These are phyloP conservation scores for Ogataea dorogensis DNA, from an alignment of 805 yeast genomes.

Conservation along the genomic window DNA sequence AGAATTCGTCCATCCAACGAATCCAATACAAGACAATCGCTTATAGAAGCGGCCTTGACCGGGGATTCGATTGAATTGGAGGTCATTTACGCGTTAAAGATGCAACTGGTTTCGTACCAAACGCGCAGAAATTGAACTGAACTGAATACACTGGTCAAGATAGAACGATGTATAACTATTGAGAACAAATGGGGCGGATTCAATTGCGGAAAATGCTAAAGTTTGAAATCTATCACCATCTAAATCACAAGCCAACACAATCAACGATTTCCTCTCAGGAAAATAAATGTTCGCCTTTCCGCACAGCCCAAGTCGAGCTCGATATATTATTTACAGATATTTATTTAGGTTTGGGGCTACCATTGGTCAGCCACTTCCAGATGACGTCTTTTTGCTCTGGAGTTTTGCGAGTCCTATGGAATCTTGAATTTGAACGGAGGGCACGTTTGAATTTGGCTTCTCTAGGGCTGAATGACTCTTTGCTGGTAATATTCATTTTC, in stretches of 20 bases:
- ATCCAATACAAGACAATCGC: slow-evolving; percentile 38
- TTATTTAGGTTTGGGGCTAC: slow-evolving; percentile 29
- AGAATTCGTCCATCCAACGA: slow-evolving; percentile 55
- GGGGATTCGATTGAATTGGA: too few species aligned
- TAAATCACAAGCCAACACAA: slow-evolving; percentile 2
- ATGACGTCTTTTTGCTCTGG: slow-evolving; percentile 41
- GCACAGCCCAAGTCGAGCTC: slow-evolving; percentile 6
- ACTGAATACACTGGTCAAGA: too few species aligned
- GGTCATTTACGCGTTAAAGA: slow-evolving; percentile 10
- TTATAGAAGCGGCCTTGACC: slow-evolving; percentile 11
- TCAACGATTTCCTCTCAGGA: background rate
- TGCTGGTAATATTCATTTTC: slow-evolving; percentile 58
- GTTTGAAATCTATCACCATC: slow-evolving; percentile 2
- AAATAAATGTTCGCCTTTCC: slow-evolving; percentile 3
- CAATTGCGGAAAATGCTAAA: too few species aligned
- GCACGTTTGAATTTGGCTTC: slow-evolving; percentile 25
- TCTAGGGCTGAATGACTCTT: slow-evolving; percentile 27
- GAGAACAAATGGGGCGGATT: too few species aligned
- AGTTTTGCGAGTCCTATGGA: slow-evolving; percentile 4
- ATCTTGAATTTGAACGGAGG: slow-evolving; percentile 11
- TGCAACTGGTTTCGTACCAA: slow-evolving; percentile 1
- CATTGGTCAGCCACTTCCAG: slow-evolving; percentile 57
- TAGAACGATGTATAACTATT: too few species aligned
- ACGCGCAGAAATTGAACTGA: background rate
- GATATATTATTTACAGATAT: slow-evolving; percentile 6